These are phyloP conservation scores for Astrothelium subdiscretum DNA, from an alignment of 495 filamentous ascomycete genomes.

Conservation along the genomic window DNA sequence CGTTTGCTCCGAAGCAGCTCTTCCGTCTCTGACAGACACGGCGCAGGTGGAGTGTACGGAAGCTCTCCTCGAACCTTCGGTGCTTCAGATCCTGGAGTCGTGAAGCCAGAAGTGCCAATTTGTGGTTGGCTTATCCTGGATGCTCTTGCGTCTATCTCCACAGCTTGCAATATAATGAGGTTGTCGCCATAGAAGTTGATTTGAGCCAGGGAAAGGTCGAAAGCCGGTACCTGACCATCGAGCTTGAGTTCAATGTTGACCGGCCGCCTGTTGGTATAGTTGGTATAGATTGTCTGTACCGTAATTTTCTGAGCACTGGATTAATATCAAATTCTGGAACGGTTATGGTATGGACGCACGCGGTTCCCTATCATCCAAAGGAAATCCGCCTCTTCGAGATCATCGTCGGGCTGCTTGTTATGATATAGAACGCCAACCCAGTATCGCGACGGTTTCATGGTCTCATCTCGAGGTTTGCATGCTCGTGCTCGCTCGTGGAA, in stretches of 20 bases:
- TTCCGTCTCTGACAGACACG: neutral
- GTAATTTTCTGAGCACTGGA: slow-evolving; percentile 25
- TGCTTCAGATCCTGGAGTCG: neutral
- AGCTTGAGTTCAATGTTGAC: slow-evolving; percentile 9
- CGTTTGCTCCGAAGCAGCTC: neutral
- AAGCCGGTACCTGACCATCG: neutral
- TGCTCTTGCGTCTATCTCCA: slow-evolving; percentile 7
- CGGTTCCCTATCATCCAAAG: slow-evolving; percentile 28
- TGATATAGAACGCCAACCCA: slow-evolving; percentile 17
- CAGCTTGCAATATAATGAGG: slow-evolving; percentile 24
- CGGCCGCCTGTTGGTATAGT: slow-evolving; percentile 18
- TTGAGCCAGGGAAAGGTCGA: slow-evolving; percentile 11
- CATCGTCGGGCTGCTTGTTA: neutral
- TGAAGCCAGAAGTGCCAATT: neutral
- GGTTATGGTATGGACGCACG: slow-evolving; percentile 9
- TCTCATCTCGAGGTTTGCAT: neutral
- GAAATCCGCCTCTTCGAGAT: slow-evolving; percentile 24
- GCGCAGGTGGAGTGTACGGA: neutral
- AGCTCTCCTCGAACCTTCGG: neutral
- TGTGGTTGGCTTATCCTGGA: neutral
- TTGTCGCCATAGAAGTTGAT: slow-evolving; percentile 21
- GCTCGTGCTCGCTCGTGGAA: slow-evolving; percentile 12
- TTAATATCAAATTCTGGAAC: too few relatives aligned
- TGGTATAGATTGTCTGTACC: slow-evolving; percentile 13
- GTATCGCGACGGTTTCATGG: slow-evolving; percentile 6